These are phyloP conservation scores for Microbotryomycetes sp. DNA, from an alignment of 1,284 basidiomycete species.

Conservation along the genomic window DNA sequence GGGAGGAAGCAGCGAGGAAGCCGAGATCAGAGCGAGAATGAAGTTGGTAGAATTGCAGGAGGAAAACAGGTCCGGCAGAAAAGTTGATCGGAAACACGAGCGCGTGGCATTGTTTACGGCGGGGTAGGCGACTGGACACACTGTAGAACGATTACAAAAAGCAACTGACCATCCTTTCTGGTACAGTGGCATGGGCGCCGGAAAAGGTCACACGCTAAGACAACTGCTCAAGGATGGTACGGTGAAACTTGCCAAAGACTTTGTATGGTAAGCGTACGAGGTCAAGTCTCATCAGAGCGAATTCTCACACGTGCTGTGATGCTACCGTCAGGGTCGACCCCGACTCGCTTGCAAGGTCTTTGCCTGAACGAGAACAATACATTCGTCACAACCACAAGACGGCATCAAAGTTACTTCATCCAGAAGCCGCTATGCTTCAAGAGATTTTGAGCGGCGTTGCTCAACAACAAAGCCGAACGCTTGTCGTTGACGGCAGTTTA, in stretches of 20 bases:
- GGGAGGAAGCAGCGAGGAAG: neutral
- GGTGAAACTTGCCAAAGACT: constrained; percentile 28
- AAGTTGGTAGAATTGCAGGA: neutral
- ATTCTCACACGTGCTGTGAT: neutral
- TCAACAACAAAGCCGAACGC: constrained; percentile 13
- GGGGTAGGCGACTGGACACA: constrained; percentile 6
- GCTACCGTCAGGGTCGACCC: constrained; percentile 34
- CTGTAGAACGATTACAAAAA: neutral
- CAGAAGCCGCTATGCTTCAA: constrained; percentile 32
- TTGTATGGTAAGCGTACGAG: constrained; percentile 29
- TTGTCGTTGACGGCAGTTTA: constrained; percentile 35
- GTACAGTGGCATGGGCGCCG: constrained; percentile 33
- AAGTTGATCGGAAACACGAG: neutral
- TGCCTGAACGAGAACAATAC: constrained; percentile 34
- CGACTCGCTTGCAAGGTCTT: constrained; percentile 29
- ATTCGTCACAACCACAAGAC: constrained; percentile 16
- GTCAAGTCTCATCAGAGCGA: neutral
- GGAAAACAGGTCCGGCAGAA: neutral
- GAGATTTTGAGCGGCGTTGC: constrained; percentile 32
- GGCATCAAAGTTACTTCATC: constrained; percentile 28
- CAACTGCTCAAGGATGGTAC: constrained; percentile 19
- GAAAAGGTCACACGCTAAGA: constrained; percentile 33
- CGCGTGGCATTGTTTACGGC: constrained; percentile 23
- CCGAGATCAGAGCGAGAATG: neutral
- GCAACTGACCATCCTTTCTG: neutral